A percentile compares a stretch with the other conserved stretches of the same genome.
Evolutionary conservation across 2,329 filamentous ascomycete species (phyloP).

Genomic region (Mycogone perniciosa): DNA sequence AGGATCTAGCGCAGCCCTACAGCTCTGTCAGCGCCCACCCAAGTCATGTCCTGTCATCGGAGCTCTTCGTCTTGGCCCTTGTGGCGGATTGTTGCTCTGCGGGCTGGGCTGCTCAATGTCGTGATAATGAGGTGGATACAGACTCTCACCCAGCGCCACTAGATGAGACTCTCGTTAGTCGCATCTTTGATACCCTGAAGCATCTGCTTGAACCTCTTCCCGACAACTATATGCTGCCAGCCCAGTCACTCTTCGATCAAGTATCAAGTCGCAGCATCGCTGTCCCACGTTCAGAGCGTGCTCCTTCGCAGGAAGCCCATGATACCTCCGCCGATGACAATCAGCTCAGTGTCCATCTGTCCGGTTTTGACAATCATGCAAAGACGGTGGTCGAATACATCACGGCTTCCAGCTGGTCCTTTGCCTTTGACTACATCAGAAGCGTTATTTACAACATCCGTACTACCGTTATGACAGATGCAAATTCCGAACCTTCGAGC

Average conservation of each 20-base stretch:
- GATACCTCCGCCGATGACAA: slow-evolving; percentile 18
- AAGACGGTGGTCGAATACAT: slow-evolving; percentile 56
- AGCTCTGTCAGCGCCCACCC: slow-evolving; percentile 47
- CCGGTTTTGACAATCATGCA: slow-evolving; percentile 48
- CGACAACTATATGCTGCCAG: slow-evolving; percentile 50
- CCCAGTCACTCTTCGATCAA: slow-evolving; percentile 52
- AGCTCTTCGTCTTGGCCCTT: slow-evolving; percentile 57
- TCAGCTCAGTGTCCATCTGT: slow-evolving; percentile 29
- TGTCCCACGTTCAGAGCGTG: slow-evolving; percentile 25
- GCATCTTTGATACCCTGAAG: slow-evolving; percentile 51
- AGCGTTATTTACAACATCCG: slow-evolving; percentile 46
- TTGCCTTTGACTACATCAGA: slow-evolving; percentile 53
- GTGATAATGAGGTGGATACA: slow-evolving; percentile 17
- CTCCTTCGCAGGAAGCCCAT: slow-evolving; percentile 15
- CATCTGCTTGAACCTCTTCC: slow-evolving; percentile 52
- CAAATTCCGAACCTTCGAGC: slow-evolving; percentile 28
- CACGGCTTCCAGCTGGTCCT: slow-evolving; percentile 57
- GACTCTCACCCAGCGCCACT: slow-evolving; percentile 33
- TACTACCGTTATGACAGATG: slow-evolving; percentile 35
- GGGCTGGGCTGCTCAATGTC: slow-evolving; percentile 47
- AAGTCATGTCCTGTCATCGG: slow-evolving; percentile 55
- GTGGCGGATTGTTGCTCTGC: slow-evolving; percentile 59
- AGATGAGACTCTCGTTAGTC: slow-evolving; percentile 44
- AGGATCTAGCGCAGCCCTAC: slow-evolving; percentile 52
- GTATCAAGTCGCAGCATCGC: slow-evolving; percentile 32